Conservation (phyloP, 345 rosid species). For the Eucalyptus coolabah region DNA sequence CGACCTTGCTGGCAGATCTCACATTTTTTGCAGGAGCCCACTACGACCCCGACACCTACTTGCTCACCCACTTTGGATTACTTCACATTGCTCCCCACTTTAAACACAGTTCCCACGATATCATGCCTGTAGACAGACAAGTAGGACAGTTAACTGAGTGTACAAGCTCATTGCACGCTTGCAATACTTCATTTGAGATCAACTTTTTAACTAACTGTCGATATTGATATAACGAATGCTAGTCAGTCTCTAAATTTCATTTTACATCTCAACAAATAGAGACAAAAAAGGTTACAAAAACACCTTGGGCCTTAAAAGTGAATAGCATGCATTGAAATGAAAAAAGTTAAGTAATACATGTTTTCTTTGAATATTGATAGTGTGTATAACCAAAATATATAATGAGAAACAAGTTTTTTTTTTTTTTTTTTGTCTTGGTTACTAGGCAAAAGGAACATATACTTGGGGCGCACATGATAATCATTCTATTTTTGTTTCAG, state of each 20-base stretch:
- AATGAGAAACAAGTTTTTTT: background rate
- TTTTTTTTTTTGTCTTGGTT: background rate
- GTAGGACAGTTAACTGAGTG: background rate
- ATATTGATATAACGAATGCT: background rate
- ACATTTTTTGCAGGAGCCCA: constrained; percentile 59
- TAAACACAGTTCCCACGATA: constrained; percentile 62
- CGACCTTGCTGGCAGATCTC: constrained; percentile 52
- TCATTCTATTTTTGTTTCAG: no score
- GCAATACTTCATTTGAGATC: background rate
- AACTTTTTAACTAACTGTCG: background rate
- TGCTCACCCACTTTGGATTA: constrained; percentile 54
- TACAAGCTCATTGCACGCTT: background rate
- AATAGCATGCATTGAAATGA: background rate
- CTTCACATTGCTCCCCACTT: constrained; percentile 47
- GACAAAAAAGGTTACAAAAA: background rate
- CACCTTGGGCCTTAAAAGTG: background rate
- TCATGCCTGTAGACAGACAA: constrained; percentile 52
- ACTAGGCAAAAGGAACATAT: background rate
- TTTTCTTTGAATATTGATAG: background rate
- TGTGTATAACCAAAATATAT: background rate
- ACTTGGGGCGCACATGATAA: fast-evolving
- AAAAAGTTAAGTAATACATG: background rate
- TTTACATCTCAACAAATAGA: background rate
- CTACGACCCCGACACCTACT: constrained; percentile 76
- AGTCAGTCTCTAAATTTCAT: background rate